phyloP scores from a whole-genome alignment of 129 eudicot genomes.

The Pittosporum tobira region DNA sequence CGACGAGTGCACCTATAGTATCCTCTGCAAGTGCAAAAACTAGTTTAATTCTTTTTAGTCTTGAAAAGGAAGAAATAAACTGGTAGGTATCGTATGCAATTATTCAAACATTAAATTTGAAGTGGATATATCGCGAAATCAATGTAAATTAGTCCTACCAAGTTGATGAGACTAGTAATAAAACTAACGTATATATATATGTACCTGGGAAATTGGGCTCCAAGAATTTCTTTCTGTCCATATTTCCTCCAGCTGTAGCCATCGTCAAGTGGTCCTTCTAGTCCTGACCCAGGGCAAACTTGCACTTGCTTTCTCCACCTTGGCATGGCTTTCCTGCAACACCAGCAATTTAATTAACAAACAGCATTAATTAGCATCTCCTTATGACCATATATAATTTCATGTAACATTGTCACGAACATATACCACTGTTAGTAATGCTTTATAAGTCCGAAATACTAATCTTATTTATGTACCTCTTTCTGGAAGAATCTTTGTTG shows the following conservation, averaged over 20 bases:
- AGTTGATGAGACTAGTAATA: too few relatives aligned
- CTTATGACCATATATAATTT: too few relatives aligned
- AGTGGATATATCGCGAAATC: too few relatives aligned
- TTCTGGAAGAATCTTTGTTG: constrained; percentile 14
- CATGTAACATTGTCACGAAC: too few relatives aligned
- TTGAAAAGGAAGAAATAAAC: too few relatives aligned
- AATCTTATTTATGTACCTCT: constrained; percentile 22
- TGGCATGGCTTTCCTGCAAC: constrained; percentile 30
- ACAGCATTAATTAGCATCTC: too few relatives aligned
- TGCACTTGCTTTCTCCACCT: constrained; percentile 39
- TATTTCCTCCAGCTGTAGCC: constrained; percentile 69
- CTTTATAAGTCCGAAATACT: not conserved
- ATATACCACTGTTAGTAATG: not conserved
- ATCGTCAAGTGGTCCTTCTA: constrained; percentile 68
- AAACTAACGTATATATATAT: not conserved
- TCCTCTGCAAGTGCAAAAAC: constrained; percentile 40
- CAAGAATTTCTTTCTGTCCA: constrained; percentile 88
- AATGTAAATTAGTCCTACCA: too few relatives aligned
- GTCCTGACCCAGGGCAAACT: constrained; percentile 29
- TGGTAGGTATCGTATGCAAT: too few relatives aligned
- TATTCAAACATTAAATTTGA: too few relatives aligned
- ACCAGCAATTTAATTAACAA: not conserved
- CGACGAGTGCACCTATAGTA: constrained; percentile 62
- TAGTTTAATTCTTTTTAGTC: too few relatives aligned
- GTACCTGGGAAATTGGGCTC: constrained; percentile 72